Base-by-base conservation (phyloP, 495 filamentous ascomycete species). In the Chaetomium fimeti region DNA sequence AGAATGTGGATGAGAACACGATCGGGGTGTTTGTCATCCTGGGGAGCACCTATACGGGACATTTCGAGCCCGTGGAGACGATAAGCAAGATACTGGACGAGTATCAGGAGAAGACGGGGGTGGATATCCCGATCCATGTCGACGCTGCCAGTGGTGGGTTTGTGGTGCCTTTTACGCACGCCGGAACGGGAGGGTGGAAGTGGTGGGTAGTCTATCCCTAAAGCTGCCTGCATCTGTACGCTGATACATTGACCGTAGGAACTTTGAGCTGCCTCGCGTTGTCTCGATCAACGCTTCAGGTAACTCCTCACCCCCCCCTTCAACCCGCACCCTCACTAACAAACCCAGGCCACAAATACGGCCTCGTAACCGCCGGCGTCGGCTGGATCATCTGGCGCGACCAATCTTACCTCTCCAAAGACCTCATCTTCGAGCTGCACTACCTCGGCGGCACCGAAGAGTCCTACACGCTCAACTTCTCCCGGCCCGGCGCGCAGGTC, bases 331-430 rank as follows among this genome's bases (percentile, higher is more conserved):
- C 5, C 8, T 12, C 15, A 13, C 56, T 61, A 40, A 61, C 52
- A 27, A 12, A 6, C 18, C 8, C 15, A 68, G 70, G 89, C 22
- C 89, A 91, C 68, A 91, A 91, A 66, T 91, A 87, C 63, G 89
- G 89, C 0, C 80, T 91, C 13, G 87, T 90, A n/a, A 87, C 86
- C 64, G 77, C 87, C 2, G 88, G 89, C 5, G 78, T 92, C 0
- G 89, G 88, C 6, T 92, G 89, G 89, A 86, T 90, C 45, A 82
- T 91, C 69, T 91, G 87, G 87, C 82, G 89, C 27, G 86, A 88
- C 69, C 81, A 88, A 67, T 75, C 83, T 18, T 86, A 78, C 65
- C 83, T 92, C 24, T 88, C 89, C n/a, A 83, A 86, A 66, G 80
- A 90, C 60, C 78, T 91, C 9, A 80, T 91, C 67, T 91, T 91